phyloP scores from a whole-genome alignment of 495 filamentous ascomycete genomes.

The Talaromyces adpressus region DNA sequence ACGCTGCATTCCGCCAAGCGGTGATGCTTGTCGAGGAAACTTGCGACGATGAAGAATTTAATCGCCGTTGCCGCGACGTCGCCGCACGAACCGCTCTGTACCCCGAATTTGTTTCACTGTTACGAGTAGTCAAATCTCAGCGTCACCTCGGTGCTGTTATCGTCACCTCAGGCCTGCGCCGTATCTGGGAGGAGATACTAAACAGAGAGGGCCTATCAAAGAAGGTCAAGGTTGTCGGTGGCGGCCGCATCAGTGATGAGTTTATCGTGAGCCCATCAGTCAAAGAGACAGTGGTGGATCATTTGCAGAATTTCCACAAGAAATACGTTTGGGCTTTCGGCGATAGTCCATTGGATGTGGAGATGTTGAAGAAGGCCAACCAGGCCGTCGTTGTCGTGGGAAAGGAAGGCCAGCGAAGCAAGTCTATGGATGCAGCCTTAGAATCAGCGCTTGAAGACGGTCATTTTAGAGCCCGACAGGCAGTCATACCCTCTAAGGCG shows the following conservation, averaged over 20 bases:
- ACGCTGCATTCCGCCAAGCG: conserved; percentile 51
- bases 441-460: conserved; percentile 31
- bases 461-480: conserved; percentile 38
- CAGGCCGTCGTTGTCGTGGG: conserved; percentile 54
- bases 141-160: conserved; percentile 44
- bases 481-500: conserved; percentile 34
- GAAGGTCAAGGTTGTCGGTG: conserved; percentile 47
- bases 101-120: conserved; percentile 40
- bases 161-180: conserved; percentile 49
- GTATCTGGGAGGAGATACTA: conserved; percentile 53
- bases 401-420: conserved; percentile 41
- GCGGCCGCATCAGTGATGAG: conserved; percentile 42
- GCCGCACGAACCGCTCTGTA: conserved; percentile 38
- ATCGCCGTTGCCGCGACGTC: conserved; percentile 39
- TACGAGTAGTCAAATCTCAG: conserved; percentile 27
- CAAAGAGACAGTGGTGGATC: conserved; percentile 43
- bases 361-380: conserved; percentile 50
- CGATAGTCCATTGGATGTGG: conserved; percentile 53
- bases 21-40: conserved; percentile 46
- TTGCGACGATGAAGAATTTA: conserved; percentile 33
- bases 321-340: conserved; percentile 54
- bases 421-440: conserved; percentile 47
- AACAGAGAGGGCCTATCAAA: conserved; percentile 34
- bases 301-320: conserved; percentile 24
- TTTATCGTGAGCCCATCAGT: conserved; percentile 45